Evolutionary conservation across 1,284 basidiomycete genomes (phyloP), one percentile per base, ranked within the genome.

Genomic region (Cryptococcus sp.): DNA sequence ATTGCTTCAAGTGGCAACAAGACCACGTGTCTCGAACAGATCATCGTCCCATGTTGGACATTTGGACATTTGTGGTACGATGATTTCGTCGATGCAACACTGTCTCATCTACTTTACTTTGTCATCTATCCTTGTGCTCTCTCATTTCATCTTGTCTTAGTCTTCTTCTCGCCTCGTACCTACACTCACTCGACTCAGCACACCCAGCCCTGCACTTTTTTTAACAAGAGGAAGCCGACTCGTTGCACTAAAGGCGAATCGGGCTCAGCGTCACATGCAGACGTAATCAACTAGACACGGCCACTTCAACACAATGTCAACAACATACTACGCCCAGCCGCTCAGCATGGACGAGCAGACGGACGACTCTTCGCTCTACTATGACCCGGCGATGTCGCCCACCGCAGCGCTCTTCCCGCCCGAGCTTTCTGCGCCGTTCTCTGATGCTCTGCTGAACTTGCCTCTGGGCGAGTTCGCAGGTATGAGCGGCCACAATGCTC

Each of bases 341-440:
- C 49, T 16, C 25, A 40, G 7, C 19, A 53, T 53, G 47, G 31
- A 35, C 8, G 31, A 35, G 2, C 31, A 50, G 15, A 7, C 41
- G 45, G 62, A 64, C 38, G 59, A 57, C 8, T 58, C 65, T 46
- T 51, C 61, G n/a, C 63, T 67, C 59, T 50, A 60, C 22, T 68
- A 66, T 41, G 68, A 71, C 48, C 56, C 62, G 54, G 47, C 50
- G 3, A 47, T 68, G 20, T 66, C 68, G 1, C 64, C 68, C 8
- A 56, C 61, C 22, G 50, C 56, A 45, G 60, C 66, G 0, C 60
- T 71, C 46, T 74, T 72, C 51, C 64, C 68, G 13, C 65, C 67
- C 3, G 56, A 62, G 5, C 56, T 72, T 16, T 57, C 66, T 5
- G 65, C 62, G n/a, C 62, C 63, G 8, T 64, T 53, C 39, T 46